phyloP scores from a whole-genome alignment of 2,329 filamentous ascomycete species.

The Sclerotiophoma versabilis region DNA sequence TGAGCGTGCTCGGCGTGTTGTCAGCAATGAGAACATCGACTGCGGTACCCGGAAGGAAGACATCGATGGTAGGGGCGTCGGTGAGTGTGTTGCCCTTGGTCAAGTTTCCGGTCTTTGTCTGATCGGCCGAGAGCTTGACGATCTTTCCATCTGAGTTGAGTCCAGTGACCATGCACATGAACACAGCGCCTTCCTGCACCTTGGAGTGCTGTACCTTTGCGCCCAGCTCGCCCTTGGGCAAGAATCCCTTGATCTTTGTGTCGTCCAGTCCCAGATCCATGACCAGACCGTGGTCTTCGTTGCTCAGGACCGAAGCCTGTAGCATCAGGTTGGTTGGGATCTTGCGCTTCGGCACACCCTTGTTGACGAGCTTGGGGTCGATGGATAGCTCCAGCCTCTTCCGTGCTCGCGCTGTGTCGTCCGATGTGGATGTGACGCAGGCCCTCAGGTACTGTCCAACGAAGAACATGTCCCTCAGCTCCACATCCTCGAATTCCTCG shows the following conservation, averaged over 20 bases:
- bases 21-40: constrained; percentile 85
- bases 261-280: constrained; percentile 87
- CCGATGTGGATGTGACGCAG: constrained; percentile 79
- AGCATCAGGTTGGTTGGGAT: constrained; percentile 78
- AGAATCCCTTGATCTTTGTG: constrained; percentile 76
- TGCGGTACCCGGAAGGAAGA: constrained; percentile 89
- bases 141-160: constrained; percentile 81
- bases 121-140: constrained; percentile 81
- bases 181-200: constrained; percentile 82
- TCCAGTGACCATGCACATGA: constrained; percentile 81
- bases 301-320: constrained; percentile 86
- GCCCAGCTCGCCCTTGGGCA: constrained; percentile 83
- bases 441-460: constrained; percentile 89
- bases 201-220: constrained; percentile 67
- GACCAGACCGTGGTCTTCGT: constrained; percentile 94
- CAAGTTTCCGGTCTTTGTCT: constrained; percentile 71
- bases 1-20: constrained; percentile 74
- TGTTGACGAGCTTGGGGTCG: constrained; percentile 79
- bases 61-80: constrained; percentile 84
- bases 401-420: constrained; percentile 72
- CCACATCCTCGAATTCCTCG: constrained; percentile 64
- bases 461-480: constrained; percentile 77
- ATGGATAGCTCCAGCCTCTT: constrained; percentile 88
- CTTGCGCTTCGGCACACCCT: constrained; percentile 74
- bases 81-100: constrained; percentile 71